These are phyloP conservation scores for Erodium trifolium DNA, from an alignment of 441 rosid species.

Conservation along the genomic window DNA sequence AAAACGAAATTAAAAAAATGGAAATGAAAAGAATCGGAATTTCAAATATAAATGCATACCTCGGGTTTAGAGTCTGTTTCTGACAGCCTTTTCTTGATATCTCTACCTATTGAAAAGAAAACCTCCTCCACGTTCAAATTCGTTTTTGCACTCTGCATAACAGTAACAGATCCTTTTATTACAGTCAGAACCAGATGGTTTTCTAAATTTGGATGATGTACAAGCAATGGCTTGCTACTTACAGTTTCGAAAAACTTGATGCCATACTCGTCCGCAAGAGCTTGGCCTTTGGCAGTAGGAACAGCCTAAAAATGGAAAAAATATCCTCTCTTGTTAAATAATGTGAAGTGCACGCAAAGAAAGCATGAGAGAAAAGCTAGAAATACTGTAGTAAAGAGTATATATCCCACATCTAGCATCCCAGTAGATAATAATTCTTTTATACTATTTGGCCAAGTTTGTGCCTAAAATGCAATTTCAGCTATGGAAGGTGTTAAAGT, in stretches of 20 bases:
- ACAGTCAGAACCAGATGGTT: constrained; percentile 23
- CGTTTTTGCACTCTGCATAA: neutral
- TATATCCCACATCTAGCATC: neutral
- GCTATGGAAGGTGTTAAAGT: neutral
- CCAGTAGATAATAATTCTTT: neutral
- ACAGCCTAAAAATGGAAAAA: constrained; percentile 39
- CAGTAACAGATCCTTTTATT: neutral
- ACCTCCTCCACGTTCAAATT: constrained; percentile 84
- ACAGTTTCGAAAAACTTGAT: constrained; percentile 87
- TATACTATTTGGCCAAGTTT: neutral
- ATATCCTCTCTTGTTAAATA: neutral
- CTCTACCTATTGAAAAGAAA: constrained; percentile 81
- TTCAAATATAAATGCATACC: neutral
- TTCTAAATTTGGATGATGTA: constrained; percentile 56
- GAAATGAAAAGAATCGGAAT: neutral
- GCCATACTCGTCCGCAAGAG: constrained; percentile 49
- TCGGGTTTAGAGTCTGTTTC: neutral
- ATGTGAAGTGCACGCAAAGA: neutral
- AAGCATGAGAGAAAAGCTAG: neutral
- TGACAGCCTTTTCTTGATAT: constrained; percentile 68
- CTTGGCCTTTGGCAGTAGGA: constrained; percentile 47
- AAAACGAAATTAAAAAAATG: no score
- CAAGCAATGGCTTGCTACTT: constrained; percentile 18
- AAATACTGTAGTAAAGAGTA: neutral
- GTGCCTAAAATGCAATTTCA: neutral